phyloP scores from a whole-genome alignment of 2,329 filamentous ascomycete genomes.

The Cladophialophora exuberans region DNA sequence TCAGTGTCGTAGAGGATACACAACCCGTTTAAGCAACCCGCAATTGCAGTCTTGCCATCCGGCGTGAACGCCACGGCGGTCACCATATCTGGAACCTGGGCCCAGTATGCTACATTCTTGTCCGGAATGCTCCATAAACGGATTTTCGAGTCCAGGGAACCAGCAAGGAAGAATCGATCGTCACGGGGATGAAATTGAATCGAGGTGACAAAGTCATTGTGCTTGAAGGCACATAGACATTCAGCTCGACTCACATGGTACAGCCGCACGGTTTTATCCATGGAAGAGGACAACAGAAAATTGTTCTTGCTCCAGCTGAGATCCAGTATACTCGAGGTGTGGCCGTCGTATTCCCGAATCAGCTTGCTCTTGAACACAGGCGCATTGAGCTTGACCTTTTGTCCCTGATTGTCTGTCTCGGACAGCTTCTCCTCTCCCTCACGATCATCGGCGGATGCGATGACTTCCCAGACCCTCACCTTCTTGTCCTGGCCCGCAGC shows the following conservation, averaged over 20 bases:
- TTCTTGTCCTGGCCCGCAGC: conserved; percentile 88
- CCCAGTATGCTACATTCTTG: conserved; percentile 84
- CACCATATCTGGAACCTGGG: conserved; percentile 79
- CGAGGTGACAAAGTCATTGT: conserved; percentile 92
- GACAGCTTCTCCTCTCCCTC: conserved; percentile 73
- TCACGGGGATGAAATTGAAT: conserved; percentile 93
- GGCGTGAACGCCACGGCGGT: conserved; percentile 93
- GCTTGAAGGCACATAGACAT: conserved; percentile 90
- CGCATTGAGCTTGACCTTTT: conserved; percentile 72
- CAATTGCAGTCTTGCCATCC: conserved; percentile 86
- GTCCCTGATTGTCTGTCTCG: conserved; percentile 52
- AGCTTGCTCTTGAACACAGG: conserved; percentile 86
- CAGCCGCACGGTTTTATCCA: conserved; percentile 94
- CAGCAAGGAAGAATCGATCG: conserved; percentile 94
- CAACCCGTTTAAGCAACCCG: conserved; percentile 80
- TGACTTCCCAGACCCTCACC: conserved; percentile 85
- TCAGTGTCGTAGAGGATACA: conserved; percentile 94
- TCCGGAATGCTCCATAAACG: conserved; percentile 97
- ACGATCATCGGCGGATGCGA: conserved; percentile 80
- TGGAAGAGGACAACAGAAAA: conserved; percentile 90
- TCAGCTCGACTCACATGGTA: conserved; percentile 89
- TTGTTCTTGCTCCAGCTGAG: conserved; percentile 98
- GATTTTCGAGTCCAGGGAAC: conserved; percentile 84
- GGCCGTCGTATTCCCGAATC: conserved; percentile 77
- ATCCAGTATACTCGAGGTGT: conserved; percentile 84